Base-by-base conservation (phyloP, 495 filamentous ascomycete genomes). In the Tirmania nivea region DNA sequence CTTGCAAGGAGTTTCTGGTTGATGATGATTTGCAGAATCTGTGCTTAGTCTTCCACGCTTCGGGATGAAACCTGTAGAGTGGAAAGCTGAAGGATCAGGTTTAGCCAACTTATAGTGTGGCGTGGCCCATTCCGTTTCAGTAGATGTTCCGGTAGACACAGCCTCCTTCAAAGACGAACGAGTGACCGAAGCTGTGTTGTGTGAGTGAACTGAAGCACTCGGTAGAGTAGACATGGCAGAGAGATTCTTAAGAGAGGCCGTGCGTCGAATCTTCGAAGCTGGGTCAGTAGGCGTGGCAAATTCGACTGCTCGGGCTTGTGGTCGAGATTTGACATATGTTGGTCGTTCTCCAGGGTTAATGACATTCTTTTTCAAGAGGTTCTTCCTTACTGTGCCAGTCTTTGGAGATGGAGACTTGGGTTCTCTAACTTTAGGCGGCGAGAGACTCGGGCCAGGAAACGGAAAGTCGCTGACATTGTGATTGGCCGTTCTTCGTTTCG, bases 1-100 rank as follows among this genome's bases (percentile, higher is more conserved):
- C 71, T 96, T 97, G 69, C 90, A 96, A 8, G 90, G 90, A 14
- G 90, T 97, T 63, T 96, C 90, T 0, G 92, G 90, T 50, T 70
- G 69, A 34, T 70, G 69, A 11, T 76, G 70, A 47, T 71, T 69
- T 54, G 77, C 72, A 42, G 73, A 71, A 54, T 75, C 77, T 19
- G 12, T 19, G 39, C 39, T 45, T 63, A 76, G 74, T 10, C 62
- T 56, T 8, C 62, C 62, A n/a, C 62, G 78, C 69, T 96, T 96
- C 6, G 90, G 94, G 35, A 96, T 82, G 48, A 97, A 69, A 34
- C 90, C 90, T 6, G 90, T 95, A 0, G 90, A 95, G 73, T 83
- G 83, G 67, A 95, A 95, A 10, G 86, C 89, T 17, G 81, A 80
- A 35, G 84, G 83, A 9, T 83, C 70, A 35, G 89, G 89, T 64